Evolutionary conservation across 2,329 filamentous ascomycete genomes (phyloP).

Genomic region (Penicillium expansum): DNA sequence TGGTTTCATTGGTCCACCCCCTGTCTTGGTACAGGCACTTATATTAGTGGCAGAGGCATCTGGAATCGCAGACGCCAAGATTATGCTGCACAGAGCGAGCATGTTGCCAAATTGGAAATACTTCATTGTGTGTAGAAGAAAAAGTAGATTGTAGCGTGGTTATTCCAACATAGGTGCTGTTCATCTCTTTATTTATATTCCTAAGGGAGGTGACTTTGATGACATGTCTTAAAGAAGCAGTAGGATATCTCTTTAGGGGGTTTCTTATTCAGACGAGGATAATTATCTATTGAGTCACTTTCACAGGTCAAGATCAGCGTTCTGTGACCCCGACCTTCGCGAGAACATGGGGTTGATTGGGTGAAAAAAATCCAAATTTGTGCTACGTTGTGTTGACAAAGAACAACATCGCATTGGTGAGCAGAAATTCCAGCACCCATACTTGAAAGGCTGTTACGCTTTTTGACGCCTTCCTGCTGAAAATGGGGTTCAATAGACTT

Average conservation of each 20-base stretch:
- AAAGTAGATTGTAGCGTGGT: not conserved
- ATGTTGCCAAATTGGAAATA: constrained; percentile 2
- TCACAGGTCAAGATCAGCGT: not conserved
- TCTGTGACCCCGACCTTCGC: not conserved
- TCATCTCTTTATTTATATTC: constrained; percentile 1
- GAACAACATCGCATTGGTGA: not conserved
- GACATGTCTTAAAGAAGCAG: not conserved
- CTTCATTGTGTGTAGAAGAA: not conserved
- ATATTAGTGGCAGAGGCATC: not conserved
- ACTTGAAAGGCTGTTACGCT: no score
- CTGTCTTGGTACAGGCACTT: not conserved
- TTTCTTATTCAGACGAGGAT: not conserved
- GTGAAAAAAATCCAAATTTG: not conserved
- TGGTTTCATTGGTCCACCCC: not conserved
- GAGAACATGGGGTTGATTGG: not conserved
- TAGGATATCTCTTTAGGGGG: not conserved
- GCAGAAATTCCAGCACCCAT: not conserved
- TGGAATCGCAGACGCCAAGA: not conserved
- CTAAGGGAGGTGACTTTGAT: not conserved
- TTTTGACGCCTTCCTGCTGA: not conserved
- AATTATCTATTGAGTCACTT: not conserved
- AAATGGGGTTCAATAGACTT: constrained; percentile 3
- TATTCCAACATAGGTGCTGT: not conserved
- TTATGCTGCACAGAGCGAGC: not conserved
- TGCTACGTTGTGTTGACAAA: not conserved